Base-by-base conservation (phyloP, 2,329 filamentous ascomycete genomes). In the Coniochaeta hoffmannii region DNA sequence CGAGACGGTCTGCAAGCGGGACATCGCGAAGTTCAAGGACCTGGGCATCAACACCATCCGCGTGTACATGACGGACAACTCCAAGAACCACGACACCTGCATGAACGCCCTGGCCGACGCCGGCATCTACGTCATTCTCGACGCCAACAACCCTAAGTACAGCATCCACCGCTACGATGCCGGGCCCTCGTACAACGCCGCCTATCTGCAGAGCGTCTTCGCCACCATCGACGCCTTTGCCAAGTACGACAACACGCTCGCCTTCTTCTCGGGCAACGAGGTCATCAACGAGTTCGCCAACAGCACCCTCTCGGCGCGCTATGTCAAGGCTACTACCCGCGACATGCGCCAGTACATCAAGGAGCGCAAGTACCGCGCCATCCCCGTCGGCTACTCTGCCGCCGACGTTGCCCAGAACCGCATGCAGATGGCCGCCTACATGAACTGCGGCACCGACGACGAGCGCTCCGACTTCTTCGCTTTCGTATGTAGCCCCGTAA, bases 61-160 rank as follows among this genome's bases (percentile, higher is more conserved):
- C 71, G 88, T 96, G 59, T 97, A 96, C 80, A 90, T 88, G 15
- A 86, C 95, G 62, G 92, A 97, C 78, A 96, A 96, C 80, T 86
- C 85, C 53, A 75, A 78, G 63, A 74, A 87, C 71, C 92, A 97
- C 74, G 86, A 92, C 65, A 80, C 84, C 59, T 97, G 92, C 78
- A 97, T 97, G 92, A 76, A 79, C 58, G 78, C 81, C 49, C 80
- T 96, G 58, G 86, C 84, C 53, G 88, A 88, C 65, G 91, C 90
- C 60, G 89, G 89, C 65, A 96, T 96, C 77, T 96, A 96, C 78
- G 82, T 96, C 54, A 89, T 95, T 35, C 79, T 96, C 53, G 91
- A 96, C 66, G 88, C 94, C 77, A 96, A 96, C 83, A 93, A 77
- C 81, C 89, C 90, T 62, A 79, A 84, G 61, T 96, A 96, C 79